Evolutionary conservation across 2,329 filamentous ascomycete species (phyloP).

Genomic region (Ceratocystis diversiconidia): DNA sequence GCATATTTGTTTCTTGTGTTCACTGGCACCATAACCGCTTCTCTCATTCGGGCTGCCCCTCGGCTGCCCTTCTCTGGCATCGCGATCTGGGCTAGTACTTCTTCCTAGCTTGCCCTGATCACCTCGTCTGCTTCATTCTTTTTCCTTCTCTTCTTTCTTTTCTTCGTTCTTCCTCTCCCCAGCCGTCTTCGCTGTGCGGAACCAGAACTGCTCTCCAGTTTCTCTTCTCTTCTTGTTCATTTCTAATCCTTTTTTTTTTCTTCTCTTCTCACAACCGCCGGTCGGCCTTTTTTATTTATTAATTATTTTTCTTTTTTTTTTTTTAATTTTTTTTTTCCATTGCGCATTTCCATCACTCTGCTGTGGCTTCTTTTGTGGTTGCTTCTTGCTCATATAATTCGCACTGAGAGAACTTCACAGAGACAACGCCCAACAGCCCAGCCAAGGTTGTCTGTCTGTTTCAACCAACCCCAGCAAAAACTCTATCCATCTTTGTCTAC

Average conservation of each 20-base stretch:
- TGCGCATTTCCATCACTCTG: neutral
- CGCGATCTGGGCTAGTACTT: conserved; percentile 6
- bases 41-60: neutral
- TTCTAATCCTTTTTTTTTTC: conserved; percentile 2
- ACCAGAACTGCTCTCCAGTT: conserved; percentile 8
- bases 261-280: conserved; percentile 5
- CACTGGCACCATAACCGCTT: neutral
- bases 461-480: neutral
- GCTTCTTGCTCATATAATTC: neutral
- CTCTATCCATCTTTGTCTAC: neutral
- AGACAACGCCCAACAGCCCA: neutral
- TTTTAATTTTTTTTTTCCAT: conserved; percentile 4
- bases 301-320: conserved; percentile 8
- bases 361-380: neutral
- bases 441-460: neutral
- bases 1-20: neutral
- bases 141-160: conserved; percentile 13
- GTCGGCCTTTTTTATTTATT: conserved; percentile 14
- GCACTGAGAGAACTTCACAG: neutral
- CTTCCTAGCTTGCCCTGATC: neutral
- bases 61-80: neutral
- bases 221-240: conserved; percentile 12
- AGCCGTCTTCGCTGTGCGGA: conserved; percentile 5
- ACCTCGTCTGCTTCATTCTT: conserved; percentile 3
- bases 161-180: conserved; percentile 7